Percentiles rank a stretch among this genome's conserved stretches.
Conservation (phyloP, 495 filamentous ascomycete genomes). For the Parathielavia hyrcaniae region DNA sequence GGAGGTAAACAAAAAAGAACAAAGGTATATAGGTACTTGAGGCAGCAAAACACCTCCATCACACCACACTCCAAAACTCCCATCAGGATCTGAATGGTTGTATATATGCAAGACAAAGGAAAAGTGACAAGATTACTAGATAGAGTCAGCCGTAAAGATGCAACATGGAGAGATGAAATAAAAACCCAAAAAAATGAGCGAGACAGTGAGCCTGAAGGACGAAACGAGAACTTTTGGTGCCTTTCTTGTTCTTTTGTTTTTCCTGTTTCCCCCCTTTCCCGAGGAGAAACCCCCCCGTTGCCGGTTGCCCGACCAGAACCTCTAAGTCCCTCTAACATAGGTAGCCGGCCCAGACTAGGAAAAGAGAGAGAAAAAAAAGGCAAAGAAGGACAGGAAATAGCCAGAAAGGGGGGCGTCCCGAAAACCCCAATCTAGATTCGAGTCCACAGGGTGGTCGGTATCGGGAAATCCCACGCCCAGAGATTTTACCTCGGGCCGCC, state of each 20-base stretch:
- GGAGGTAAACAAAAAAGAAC: background rate
- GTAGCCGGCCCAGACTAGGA: slow-evolving; percentile 10
- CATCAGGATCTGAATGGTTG: no score
- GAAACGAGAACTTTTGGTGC: no score
- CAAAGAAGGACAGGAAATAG: background rate
- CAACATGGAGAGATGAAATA: background rate
- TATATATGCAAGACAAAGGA: background rate
- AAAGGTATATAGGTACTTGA: background rate
- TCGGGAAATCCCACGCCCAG: no score
- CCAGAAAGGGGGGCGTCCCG: no score
- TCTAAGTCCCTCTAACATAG: slow-evolving; percentile 22
- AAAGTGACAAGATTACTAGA: background rate
- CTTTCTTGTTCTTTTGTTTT: slow-evolving; percentile 14
- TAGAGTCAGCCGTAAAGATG: background rate
- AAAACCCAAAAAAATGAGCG: background rate
- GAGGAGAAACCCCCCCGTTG: slow-evolving; percentile 18
- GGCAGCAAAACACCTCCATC: no score
- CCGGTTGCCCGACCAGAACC: slow-evolving; percentile 36
- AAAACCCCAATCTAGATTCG: no score
- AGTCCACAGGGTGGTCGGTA: no score
- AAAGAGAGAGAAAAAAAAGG: slow-evolving; percentile 17
- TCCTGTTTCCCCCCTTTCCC: background rate
- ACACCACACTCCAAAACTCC: no score
- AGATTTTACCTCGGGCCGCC: slow-evolving; percentile 10
- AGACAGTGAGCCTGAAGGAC: slow-evolving; percentile 6